Conservation (phyloP, 345 rosid species). For the Brassica napus region Da-Ae NC_063438.1:8164001-8164500, state of each 20-base stretch:
- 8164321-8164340: slow-evolving; percentile 62
- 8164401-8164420: slow-evolving; percentile 63
- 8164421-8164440: slow-evolving; percentile 40
- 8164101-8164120: too few species aligned
- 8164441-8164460: not conserved
- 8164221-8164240: not conserved
- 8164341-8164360: slow-evolving; percentile 78
- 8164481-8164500: not conserved
- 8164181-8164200: too few species aligned
- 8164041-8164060: too few species aligned
- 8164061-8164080: too few species aligned
- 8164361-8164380: slow-evolving; percentile 46
- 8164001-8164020: too few species aligned
- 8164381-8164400: slow-evolving; percentile 53
- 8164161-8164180: too few species aligned
- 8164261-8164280: not conserved
- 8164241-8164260: slow-evolving; percentile 13
- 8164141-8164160: too few species aligned
- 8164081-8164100: too few species aligned
- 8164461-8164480: not conserved
- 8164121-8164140: too few species aligned
- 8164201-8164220: too few species aligned
- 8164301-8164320: slow-evolving; percentile 53
- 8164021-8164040: too few species aligned
- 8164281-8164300: not conserved